Base-by-base conservation (phyloP, 1,284 basidiomycete species). In the Moesziomyces sp. region DNA sequence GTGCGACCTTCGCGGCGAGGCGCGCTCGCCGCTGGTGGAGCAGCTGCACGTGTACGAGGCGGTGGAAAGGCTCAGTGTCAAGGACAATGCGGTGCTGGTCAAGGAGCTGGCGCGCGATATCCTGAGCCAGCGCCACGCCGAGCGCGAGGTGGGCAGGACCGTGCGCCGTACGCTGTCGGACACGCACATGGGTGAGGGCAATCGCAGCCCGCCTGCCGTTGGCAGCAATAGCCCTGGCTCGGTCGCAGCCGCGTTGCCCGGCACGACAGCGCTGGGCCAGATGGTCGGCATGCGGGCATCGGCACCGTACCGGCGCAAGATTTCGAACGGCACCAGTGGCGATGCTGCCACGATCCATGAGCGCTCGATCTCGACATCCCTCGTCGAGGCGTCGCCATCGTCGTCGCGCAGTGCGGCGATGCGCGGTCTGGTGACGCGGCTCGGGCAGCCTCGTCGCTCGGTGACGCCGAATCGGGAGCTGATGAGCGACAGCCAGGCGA, bases 1-100 rank as follows among this genome's bases (percentile, higher is more conserved):
- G 1, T 94, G 92, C 85, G 96, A 98, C 74, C 89, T 91, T 6
- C 48, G 49, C 13, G 92, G 93, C 74, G 93, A 93, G 0, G 59
- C 63, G 14, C 46, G 62, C 28, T 63, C 66, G 19, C 45, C 71
- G 46, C 50, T 78, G 38, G 68, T 79, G 21, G 66, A 75, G 21
- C 70, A 76, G 57, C 73, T 68, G 58, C 66, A 73, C 14, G 66
- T 81, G n/a, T 68, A 72, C 53, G 65, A 74, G 24, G 59, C 66
- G 51, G 62, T 81, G 56, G 71, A 81, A 49, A 70, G 59, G 61
- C 69, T 81, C 24, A 68, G 66, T 46, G 57, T 50, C 44, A 63
- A 75, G 46, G 79, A 81, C 52, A 61, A 51, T 14, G 78, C 79
- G 6, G 75, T 81, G 34, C 43, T 98, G 85, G 96, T 97, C 83